Base-by-base conservation (phyloP, 495 filamentous ascomycete genomes). In the Podospora sp. region DNA sequence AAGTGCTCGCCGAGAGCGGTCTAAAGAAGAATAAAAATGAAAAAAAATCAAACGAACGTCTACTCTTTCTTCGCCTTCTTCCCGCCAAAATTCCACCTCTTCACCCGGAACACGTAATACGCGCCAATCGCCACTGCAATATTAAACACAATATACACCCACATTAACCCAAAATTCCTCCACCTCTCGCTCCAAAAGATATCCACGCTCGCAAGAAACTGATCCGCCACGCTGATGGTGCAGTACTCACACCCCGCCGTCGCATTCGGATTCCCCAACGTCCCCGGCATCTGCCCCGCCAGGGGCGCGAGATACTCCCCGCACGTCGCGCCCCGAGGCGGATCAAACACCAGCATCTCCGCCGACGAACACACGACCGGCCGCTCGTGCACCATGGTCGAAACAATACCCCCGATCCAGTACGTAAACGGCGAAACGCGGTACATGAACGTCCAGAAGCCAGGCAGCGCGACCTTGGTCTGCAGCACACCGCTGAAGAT, bases 391-490 rank as follows among this genome's bases (percentile, higher is more conserved):
- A 91, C 62, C 6, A 82, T 81, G 0, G 83, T 83, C 0, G 84
- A 79, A 16, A 90, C 75, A 49, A 91, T 82, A 0, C 81, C 84
- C 4, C 75, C 74, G 20, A 90, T 82, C 12, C 87, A 79, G 71
- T 91, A 91, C 0, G 86, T 88, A 55, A 92, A 85, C 0, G 90
- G 89, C 0, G 85, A 87, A 16, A 88, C 79, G 9, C 85, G 84
- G 75, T 91, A 90, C 86, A 91, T 90, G 76, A 91, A 91, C 36
- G 85, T 85, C 90, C 90, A 92, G 77, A 91, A 91, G 0, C 84
- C 77, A 2, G 89, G 88, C 0, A 91, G 76, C 0, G 76, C 87
- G 16, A 68, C 65, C 22, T 66, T 72, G 14, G 83, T 66, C 67
- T 88, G 86, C 16, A 78, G 69, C 20, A 76, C 76, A 40, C 74